phyloP scores from a whole-genome alignment of 495 filamentous ascomycete genomes.

The Lophiostoma macrostomum region DNA sequence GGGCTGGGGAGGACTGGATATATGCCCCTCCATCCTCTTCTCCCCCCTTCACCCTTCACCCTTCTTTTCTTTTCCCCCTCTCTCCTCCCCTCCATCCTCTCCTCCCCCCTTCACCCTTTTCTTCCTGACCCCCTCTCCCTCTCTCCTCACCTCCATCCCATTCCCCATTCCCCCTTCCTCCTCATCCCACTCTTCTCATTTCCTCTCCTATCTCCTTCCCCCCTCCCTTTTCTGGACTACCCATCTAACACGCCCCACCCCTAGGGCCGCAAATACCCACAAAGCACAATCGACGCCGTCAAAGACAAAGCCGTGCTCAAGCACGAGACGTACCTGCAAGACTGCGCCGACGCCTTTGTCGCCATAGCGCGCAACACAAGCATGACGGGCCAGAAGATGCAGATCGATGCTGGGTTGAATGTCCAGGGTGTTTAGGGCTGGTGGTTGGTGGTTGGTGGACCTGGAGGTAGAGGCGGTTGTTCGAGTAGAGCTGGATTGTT shows the following conservation, averaged over 20 bases:
- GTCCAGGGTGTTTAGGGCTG: constrained; percentile 13
- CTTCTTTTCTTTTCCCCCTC: too few species aligned
- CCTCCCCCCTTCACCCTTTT: neutral
- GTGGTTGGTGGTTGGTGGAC: neutral
- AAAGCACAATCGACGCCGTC: constrained; percentile 27
- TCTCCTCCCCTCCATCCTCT: neutral
- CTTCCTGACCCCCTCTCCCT: neutral
- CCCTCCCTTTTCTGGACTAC: neutral
- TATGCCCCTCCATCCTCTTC: too few species aligned
- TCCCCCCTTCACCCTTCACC: too few species aligned
- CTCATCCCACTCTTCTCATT: neutral
- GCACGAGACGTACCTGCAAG: constrained; percentile 41
- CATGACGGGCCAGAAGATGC: constrained; percentile 42
- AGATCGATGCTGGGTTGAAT: constrained; percentile 34
- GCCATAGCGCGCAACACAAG: constrained; percentile 43
- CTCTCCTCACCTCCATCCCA: neutral
- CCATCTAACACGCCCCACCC: neutral
- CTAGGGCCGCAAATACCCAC: constrained; percentile 38
- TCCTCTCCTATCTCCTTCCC: neutral
- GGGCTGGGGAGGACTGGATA: too few species aligned
- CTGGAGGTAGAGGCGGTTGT: too few species aligned
- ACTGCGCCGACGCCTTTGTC: constrained; percentile 43
- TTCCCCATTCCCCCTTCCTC: neutral
- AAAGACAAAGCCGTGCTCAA: constrained; percentile 40
- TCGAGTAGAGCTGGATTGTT: too few species aligned